Base-by-base conservation (phyloP, 805 yeast genomes). In the Nakazawaea molendinolei region DNA sequence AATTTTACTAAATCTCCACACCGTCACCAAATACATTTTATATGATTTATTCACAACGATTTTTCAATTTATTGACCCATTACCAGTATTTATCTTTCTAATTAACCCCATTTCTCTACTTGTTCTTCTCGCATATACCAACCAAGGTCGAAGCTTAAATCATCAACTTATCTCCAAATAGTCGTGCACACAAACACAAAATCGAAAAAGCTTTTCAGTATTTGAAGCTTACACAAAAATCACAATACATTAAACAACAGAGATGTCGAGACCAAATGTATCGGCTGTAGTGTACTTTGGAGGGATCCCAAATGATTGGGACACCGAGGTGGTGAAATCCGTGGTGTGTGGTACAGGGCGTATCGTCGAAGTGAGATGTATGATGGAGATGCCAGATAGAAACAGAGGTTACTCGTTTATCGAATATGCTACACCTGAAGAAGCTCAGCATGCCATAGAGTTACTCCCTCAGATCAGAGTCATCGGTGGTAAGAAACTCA, bases 331-430 rank as follows among this genome's bases (percentile, higher is more conserved):
- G 12, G 62, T 82, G 23, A 71, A 76, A 36, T 72, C 77, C 20
- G 72, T 82, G 8, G 78, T 81, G 17, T 77, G 83, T 36, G 89
- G 89, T 1, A 67, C 83, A 8, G 92, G 92, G 1, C 71, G 73
- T 3, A 73, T 83, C 18, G 76, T 77, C 12, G 85, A 78, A 44
- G 79, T 81, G 7, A 67, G 85, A 45, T 55, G 79, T 56, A 67
- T 79, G 58, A 67, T 64, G 66, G 75, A 75, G 50, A 63, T 65
- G 49, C 70, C 69, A 8, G 75, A 78, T 8, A 71, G 72, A 43
- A 73, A 75, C 48, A 78, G 77, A 49, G 83, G 83, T n/a, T 79
- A 69, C 46, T 73, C 81, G 40, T 79, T 79, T 48, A 70, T 79
- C 20, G 85, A 79, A 52, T 79, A 74, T 47, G 45, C 53, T 2